Evolutionary conservation across 352 stramenopile genomes (phyloP), one percentile per base, ranked within the genome.

Genomic region (Aphanomyces astaci): DNA sequence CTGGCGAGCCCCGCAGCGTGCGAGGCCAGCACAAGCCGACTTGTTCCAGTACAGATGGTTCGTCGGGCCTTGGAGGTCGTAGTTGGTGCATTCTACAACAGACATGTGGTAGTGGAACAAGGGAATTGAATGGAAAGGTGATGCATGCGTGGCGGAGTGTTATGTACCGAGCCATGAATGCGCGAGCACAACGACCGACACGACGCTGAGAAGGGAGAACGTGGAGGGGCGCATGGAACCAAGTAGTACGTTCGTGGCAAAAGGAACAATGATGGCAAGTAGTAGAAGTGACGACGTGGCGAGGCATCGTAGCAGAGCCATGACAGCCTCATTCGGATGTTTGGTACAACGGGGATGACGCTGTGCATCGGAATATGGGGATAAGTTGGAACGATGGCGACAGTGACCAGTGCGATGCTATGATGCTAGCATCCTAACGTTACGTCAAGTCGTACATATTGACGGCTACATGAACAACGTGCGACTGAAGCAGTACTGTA

Each of bases 1-100:
- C 49, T 77, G 74, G 22, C 62, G 33, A 17, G 33, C 3, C 15
- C 72, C 71, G 52, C 75, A 80, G 15, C 75, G 75, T 7, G 75
- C 68, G 15, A 63, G 43, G 13, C 75, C 72, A 17, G 54, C 36
- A 36, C 75, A 80, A 0, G 59, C 57, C 25, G 49, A 28, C 5
- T 43, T 46, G 55, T 78, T 70, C 75, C 75, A 80, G 33, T 66
- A 63, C 15, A 72, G 63, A 4, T 57, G 65, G 51, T 63, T 68
- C 13, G 53, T 36, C 4, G 63, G 71, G 30, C 13, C n/a, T 45
- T 63, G 40, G 4, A 74, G 48, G 33, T 64, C 66, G 51, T 80
- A 80, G 71, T 78, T 69, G 45, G 75, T 78, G 64, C 72, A 80
- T 66, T 80, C 75, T 65, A 53, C 36, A 4, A 5, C 25, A 25